Conservation (phyloP, 345 rosid species). For the Erucastrum elatum region DNA sequence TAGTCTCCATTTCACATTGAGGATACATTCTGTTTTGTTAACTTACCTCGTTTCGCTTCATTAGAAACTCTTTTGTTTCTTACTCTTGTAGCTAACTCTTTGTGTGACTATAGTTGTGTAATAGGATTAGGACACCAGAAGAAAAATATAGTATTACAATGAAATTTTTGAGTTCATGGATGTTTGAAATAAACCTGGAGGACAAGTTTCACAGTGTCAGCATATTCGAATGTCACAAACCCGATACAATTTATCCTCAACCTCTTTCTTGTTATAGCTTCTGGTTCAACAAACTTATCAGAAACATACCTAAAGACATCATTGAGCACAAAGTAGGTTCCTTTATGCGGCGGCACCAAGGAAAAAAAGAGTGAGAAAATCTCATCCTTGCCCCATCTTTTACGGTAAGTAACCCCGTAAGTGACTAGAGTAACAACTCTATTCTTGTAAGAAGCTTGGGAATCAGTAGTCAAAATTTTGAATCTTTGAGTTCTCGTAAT, state of each 20-base stretch:
- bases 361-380: constrained; percentile 75
- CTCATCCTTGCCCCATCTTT: constrained; percentile 50
- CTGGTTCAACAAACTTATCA: constrained; percentile 43
- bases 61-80: constrained; percentile 63
- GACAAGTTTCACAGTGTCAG: constrained; percentile 59
- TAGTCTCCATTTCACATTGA: constrained; percentile 50
- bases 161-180: neutral
- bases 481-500: too few species aligned
- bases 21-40: constrained; percentile 25
- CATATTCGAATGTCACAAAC: constrained; percentile 76
- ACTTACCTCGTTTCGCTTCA: constrained; percentile 66
- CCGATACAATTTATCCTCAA: constrained; percentile 60
- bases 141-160: neutral
- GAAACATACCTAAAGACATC: constrained; percentile 72
- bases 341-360: constrained; percentile 60
- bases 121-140: neutral
- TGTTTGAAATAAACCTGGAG: constrained; percentile 49
- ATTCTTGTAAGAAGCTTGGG: constrained; percentile 9
- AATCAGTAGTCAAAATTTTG: too few species aligned
- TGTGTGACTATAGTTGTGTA: constrained; percentile 32
- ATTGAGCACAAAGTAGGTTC: constrained; percentile 70
- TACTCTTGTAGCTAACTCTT: constrained; percentile 52
- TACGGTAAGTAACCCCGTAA: constrained; percentile 65
- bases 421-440: constrained; percentile 59
- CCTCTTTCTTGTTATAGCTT: neutral